A percentile compares a stretch with the other conserved stretches of the same genome.
Conservation (phyloP, 306 rosid species). For the Quillaja saponaria region DNA sequence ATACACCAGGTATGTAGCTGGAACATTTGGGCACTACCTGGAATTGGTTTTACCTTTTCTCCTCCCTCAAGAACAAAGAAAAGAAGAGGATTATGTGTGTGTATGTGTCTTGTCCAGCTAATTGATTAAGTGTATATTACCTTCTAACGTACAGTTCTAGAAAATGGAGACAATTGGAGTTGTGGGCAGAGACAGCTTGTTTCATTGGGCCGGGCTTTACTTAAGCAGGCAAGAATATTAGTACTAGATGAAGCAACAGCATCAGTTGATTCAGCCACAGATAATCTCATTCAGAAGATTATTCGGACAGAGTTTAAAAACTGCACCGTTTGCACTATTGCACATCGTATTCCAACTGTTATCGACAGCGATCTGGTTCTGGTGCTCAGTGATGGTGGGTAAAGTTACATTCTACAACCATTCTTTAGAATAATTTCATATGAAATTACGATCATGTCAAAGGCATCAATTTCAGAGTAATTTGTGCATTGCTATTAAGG, state of each 20-base stretch:
- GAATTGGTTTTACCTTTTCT: constrained; percentile 6
- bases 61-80: background rate
- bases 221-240: constrained; percentile 88
- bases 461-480: background rate
- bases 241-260: constrained; percentile 99
- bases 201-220: constrained; percentile 87
- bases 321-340: constrained; percentile 89
- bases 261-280: constrained; percentile 92
- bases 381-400: constrained; percentile 89
- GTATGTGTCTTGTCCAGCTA: constrained; percentile 4
- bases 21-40: background rate
- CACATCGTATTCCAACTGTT: constrained; percentile 94
- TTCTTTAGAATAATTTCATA: too few relatives aligned
- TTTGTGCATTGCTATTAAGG: background rate
- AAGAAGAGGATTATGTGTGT: background rate
- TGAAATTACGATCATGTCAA: too few relatives aligned
- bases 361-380: constrained; percentile 84
- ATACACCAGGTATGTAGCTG: constrained; percentile 63
- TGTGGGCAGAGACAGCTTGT: constrained; percentile 98
- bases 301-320: constrained; percentile 74
- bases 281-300: constrained; percentile 86
- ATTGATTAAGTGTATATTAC: constrained; percentile 4
- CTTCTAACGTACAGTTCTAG: constrained; percentile 67
- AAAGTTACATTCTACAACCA: constrained; percentile 7
- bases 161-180: constrained; percentile 99